A percentile compares a stretch with the other conserved stretches of the same genome.
Evolutionary conservation across 2,329 filamentous ascomycete species (phyloP).

Genomic region (Diplodia seriata): DNA sequence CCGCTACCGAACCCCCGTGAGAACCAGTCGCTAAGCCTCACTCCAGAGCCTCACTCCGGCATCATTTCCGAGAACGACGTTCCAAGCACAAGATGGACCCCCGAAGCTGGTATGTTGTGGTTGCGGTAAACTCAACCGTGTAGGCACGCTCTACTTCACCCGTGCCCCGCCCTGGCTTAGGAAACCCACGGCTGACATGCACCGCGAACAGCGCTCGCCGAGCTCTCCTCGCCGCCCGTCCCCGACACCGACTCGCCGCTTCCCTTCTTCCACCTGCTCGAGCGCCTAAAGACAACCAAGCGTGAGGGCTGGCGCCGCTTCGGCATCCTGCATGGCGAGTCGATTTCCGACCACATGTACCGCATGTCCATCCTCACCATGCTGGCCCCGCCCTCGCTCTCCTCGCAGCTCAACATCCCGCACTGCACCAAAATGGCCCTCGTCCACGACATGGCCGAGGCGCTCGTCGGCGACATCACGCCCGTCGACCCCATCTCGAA

Average conservation of each 20-base stretch:
- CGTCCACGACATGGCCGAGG: constrained; percentile 96
- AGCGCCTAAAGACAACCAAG: constrained; percentile 94
- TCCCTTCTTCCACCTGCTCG: constrained; percentile 92
- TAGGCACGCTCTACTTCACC: constrained; percentile 29
- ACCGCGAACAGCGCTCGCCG: constrained; percentile 63
- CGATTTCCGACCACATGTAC: constrained; percentile 99
- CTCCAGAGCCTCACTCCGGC: constrained; percentile 45
- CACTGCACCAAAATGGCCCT: constrained; percentile 95
- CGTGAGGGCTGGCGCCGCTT: constrained; percentile 96
- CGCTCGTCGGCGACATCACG: constrained; percentile 94
- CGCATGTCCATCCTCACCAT: constrained; percentile 97
- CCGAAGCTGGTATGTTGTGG: constrained; percentile 54
- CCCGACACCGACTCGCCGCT: constrained; percentile 75
- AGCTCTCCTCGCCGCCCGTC: constrained; percentile 64
- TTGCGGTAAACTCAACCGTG: constrained; percentile 23
- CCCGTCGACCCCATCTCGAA: constrained; percentile 87
- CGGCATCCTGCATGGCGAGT: constrained; percentile 77
- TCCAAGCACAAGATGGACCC: constrained; percentile 47
- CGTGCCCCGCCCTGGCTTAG: background rate
- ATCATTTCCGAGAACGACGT: constrained; percentile 42
- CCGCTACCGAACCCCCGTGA: background rate
- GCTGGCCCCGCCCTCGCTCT: constrained; percentile 80
- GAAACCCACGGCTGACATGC: constrained; percentile 1
- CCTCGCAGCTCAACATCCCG: constrained; percentile 73
- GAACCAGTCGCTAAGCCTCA: constrained; percentile 7